Base-by-base conservation (phyloP, 2,329 filamentous ascomycete genomes). In the Ophiostoma triangulosporum region DNA sequence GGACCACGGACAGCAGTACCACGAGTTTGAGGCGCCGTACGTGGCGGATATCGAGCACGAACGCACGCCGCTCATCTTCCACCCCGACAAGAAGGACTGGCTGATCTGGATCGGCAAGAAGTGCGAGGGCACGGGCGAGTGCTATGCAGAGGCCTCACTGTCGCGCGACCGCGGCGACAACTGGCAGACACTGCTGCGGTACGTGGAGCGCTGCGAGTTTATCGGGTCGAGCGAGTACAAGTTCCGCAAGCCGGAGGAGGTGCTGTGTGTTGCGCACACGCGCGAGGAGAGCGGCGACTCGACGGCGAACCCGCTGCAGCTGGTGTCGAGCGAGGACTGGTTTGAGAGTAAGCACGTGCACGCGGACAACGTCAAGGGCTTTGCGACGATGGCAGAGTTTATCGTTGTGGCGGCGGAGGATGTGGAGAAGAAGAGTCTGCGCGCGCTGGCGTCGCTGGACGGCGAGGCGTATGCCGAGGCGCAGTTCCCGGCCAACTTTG, bases 361-460 rank as follows among this genome's bases (percentile, higher is more conserved):
- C 55, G 81, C 85, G 64, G 74, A 78, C 24, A 77, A 90, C 56
- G 85, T 95, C 40, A 80, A 84, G 60, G 84, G 85, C 60, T 97
- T 95, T 67, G 91, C 89, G 2, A 94, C 86, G 5, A 97, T 96
- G 91, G 84, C 86, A 36, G 93, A 98, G 65, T 98, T 95, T 66
- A 93, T 98, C 62, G 80, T 98, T 36, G 84, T 95, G 50, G 90
- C 90, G 1, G 83, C 84, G 6, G 76, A 84, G 56, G 80, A 89
- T 55, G 72, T 81, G 31, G 80, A 86, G 35, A 73, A 79, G 53
- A 73, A 83, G 36, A 84, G 79, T 2, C 72, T 96, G 56, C 82
- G 82, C 57, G 84, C 91, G 32, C 82, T 90, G 60, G 80, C 88
- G 46, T 96, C 88, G 65, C 73, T 97, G 43, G 88, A 98, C 63